phyloP scores from a whole-genome alignment of 352 stramenopile genomes.

The Stephanocyclus meneghinianus region DNA sequence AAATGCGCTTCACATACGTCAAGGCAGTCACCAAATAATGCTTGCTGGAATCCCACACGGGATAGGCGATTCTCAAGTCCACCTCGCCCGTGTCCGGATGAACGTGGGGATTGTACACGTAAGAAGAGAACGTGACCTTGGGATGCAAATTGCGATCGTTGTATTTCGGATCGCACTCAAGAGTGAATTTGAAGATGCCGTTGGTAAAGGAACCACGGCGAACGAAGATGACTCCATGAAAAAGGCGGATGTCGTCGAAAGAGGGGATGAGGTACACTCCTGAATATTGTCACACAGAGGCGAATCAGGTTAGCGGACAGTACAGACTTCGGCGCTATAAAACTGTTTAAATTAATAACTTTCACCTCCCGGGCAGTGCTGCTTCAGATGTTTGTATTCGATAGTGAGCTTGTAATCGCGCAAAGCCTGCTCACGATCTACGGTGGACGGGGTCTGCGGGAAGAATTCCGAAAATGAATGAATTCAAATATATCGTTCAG shows the following conservation, averaged over 20 bases:
- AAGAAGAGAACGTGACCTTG: conserved; percentile 89
- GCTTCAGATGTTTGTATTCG: conserved; percentile 95
- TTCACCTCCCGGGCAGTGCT: conserved; percentile 86
- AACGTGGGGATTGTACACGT: conserved; percentile 93
- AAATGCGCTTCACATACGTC: conserved; percentile 96
- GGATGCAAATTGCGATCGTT: conserved; percentile 91
- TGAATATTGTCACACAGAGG: neutral
- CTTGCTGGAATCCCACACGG: conserved; percentile 89
- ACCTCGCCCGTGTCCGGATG: conserved; percentile 88
- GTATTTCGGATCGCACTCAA: conserved; percentile 86
- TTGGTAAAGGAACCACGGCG: conserved; percentile 91
- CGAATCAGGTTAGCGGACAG: neutral
- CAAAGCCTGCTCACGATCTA: conserved; percentile 77
- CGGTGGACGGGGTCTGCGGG: conserved; percentile 24
- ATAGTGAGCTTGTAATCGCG: conserved; percentile 94
- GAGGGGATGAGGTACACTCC: conserved; percentile 94
- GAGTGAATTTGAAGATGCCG: conserved; percentile 96
- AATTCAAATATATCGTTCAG: conserved; percentile 1
- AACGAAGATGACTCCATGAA: conserved; percentile 95
- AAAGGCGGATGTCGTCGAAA: conserved; percentile 89
- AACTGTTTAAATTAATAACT: too few relatives aligned
- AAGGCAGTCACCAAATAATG: conserved; percentile 95
- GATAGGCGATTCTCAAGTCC: conserved; percentile 89
- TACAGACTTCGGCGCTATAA: too few relatives aligned
- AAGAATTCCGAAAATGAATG: neutral